Conservation (phyloP, 306 rosid species). For the Crotalaria pallida region DNA sequence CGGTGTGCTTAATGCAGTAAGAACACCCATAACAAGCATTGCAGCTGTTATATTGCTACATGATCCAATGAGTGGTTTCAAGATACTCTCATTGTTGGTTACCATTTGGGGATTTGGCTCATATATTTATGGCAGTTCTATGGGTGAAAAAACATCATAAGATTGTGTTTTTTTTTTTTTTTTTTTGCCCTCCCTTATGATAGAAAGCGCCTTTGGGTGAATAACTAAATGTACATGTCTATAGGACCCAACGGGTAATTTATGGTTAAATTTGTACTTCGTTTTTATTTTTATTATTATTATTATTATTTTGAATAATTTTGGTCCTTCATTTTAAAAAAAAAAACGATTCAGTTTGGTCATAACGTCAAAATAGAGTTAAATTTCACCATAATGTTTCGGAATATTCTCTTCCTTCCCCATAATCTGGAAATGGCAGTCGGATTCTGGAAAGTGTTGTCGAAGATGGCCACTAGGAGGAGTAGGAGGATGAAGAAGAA, state of each 20-base stretch:
- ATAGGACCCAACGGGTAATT: not conserved
- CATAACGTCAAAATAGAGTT: too few relatives aligned
- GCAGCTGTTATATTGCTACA: conserved; percentile 76
- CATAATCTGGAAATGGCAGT: too few relatives aligned
- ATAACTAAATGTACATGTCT: not conserved
- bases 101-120: conserved; percentile 54
- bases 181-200: not conserved
- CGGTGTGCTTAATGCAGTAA: conserved; percentile 79
- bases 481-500: too few relatives aligned
- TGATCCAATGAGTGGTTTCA: conserved; percentile 78
- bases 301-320: too few relatives aligned
- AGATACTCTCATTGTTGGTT: conserved; percentile 52
- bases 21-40: conserved; percentile 84
- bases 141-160: conserved; percentile 18
- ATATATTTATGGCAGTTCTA: conserved; percentile 62
- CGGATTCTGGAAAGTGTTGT: too few relatives aligned
- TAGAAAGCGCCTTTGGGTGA: not conserved
- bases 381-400: too few relatives aligned
- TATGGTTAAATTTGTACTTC: not conserved
- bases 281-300: too few relatives aligned
- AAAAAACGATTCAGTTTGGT: too few relatives aligned
- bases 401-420: too few relatives aligned
- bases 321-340: too few relatives aligned
- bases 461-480: too few relatives aligned
- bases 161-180: not conserved